Base-by-base conservation (phyloP, 169 alveolate species). In the Plasmodium gonderi region DNA sequence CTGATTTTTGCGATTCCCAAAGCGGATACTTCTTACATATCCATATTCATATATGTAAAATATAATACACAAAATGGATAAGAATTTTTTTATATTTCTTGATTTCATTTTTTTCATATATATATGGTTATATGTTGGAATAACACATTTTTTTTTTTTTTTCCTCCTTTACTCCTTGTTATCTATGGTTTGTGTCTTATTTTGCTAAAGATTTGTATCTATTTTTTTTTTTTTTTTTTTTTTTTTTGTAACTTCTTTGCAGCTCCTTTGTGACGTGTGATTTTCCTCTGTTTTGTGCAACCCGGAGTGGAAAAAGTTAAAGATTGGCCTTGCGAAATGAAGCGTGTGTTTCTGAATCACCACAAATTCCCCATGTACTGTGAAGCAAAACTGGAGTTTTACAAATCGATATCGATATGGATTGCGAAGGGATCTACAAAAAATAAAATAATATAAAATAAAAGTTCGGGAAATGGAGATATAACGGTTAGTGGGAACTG, bases 31-130 rank as follows among this genome's bases (percentile, higher is more conserved):
- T 1, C 44, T 49, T 17, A 83, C 54, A n/a, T n/a, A 69, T 8
- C 65, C 33, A 17, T 38, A 31, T 5, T 83, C 68, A 69, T 23
- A 83, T 36, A 83, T 33, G 64, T 38, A 69, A 29, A 45, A 44
- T 51, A 83, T n/a, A 60, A 83, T 83, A 40, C 51, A 72, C 60
- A 72, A 38, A 29, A 83, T 14, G 36, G 72, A 26, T 8, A 64
- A 26, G 60, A 44, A 51, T 26, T 49, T 69, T 72, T 83, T 83
- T 72, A 83, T 69, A 83, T 69, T 83, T 69, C 76, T 31, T 33
- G 60, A 20, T 33, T 83, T 83, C 83, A 83, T 69, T 49, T 69
- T 42, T 54, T 60, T 60, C n/a, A 23, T 0, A 23, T 60, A 4
- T 36, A 60, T n/a, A 36, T 60, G 36, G 72, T 12, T 60, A 36